Evolutionary conservation across 345 rosid species (phyloP).

Genomic region (Microthlaspi erraticum): DNA sequence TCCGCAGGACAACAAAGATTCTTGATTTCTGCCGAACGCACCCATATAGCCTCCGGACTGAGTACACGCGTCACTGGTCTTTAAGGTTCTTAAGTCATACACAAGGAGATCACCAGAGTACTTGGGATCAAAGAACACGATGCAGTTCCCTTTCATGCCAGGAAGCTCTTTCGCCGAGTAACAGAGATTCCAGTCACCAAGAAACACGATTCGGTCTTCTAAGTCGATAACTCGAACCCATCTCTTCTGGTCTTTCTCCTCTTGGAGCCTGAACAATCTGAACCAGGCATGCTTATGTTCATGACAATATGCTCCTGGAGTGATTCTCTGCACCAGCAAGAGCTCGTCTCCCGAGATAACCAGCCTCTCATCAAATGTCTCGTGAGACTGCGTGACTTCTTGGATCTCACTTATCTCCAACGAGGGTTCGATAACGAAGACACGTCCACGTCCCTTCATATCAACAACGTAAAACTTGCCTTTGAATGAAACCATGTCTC

Average conservation of each 20-base stretch:
- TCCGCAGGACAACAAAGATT: neutral
- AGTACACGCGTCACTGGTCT: neutral
- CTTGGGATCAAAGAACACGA: neutral
- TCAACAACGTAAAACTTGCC: slow-evolving; percentile 14
- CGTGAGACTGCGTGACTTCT: neutral
- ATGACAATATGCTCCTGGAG: neutral
- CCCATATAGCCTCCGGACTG: slow-evolving; percentile 8
- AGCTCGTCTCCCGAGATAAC: slow-evolving; percentile 15
- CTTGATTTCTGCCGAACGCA: neutral
- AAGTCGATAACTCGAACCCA: slow-evolving; percentile 4
- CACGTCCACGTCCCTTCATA: neutral
- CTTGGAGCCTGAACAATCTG: slow-evolving; percentile 17
- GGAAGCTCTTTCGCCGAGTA: slow-evolving; percentile 7
- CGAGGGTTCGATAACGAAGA: slow-evolving; percentile 3
- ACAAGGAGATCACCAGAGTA: neutral
- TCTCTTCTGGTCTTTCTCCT: neutral
- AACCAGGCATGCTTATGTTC: slow-evolving; percentile 7
- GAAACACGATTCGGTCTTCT: slow-evolving; percentile 12
- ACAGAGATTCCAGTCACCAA: slow-evolving; percentile 15
- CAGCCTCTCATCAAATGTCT: slow-evolving; percentile 6
- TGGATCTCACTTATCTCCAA: neutral
- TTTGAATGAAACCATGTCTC: slow-evolving; percentile 4
- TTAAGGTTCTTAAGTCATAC: slow-evolving; percentile 8
- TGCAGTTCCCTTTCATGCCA: slow-evolving; percentile 12
- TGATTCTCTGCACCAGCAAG: slow-evolving; percentile 14